Evolutionary conservation across 768 basidiomycete species (phyloP), one percentile per base, ranked within the genome.

Genomic region (Crepidotus variabilis): DNA sequence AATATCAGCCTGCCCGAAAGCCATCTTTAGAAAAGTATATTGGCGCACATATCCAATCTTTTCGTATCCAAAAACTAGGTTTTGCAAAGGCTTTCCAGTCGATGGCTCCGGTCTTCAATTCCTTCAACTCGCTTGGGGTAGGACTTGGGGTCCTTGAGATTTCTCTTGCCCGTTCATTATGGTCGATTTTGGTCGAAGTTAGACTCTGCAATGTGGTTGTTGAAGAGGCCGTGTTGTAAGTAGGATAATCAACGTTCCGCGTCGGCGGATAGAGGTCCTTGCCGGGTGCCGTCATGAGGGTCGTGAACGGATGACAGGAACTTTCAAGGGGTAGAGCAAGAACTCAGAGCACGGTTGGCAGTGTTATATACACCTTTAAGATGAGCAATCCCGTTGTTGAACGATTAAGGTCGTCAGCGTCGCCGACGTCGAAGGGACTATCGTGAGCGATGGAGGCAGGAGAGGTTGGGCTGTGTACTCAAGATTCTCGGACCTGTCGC

Each of bases 91-190:
- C 59, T 43, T 75, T 76, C 72, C 76, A 80, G 60, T 82, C 71
- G 51, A 87, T 58, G 32, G 80, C 72, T 0, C 74, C 66, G 3
- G 64, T 75, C 49, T 70, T 65, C 51, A 85, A 66, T 50, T 77
- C 76, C 53, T 71, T 73, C 35, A 63, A 64, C 68, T 87, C 85
- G 63, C 83, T 85, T 6, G 85, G 85, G 0, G 85, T 84, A 0
- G 85, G 85, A 60, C 84, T 85, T 13, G 85, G 85, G 4, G 85
- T 86, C 33, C 83, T 57, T 18, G 56, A 59, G 33, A 63, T 18
- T 13, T 24, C 52, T 23, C 60, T 60, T 21, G 39, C 4, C 39
- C 8, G 28, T 28, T 43, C 39, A 43, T 43, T 14, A 43, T 43
- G 39, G 3, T 11, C 39, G 18, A 43, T 20, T 20, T 43, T 43